phyloP scores from a whole-genome alignment of 352 stramenopile genomes.

The Globisporangium iwayamae region DNA sequence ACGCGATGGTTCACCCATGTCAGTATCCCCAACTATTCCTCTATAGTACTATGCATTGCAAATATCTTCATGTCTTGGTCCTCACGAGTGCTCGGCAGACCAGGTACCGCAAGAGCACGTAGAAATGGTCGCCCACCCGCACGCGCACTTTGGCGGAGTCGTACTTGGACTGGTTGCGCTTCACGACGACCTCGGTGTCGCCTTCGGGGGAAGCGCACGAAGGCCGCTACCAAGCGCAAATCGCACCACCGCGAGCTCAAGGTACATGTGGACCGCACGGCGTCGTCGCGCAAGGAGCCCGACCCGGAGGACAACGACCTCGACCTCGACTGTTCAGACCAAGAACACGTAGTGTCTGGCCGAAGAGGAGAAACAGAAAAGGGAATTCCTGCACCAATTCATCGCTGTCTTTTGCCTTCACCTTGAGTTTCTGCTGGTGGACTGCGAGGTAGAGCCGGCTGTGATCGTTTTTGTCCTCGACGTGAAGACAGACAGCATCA shows the following conservation, averaged over 20 bases:
- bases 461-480: too few species aligned
- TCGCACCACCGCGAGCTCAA: constrained; percentile 15
- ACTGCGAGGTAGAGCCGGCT: too few species aligned
- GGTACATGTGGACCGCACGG: constrained; percentile 16
- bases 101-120: constrained; percentile 85
- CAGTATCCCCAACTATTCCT: too few species aligned
- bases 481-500: too few species aligned
- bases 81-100: constrained; percentile 81
- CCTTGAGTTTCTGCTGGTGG: too few species aligned
- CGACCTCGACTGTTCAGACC: constrained; percentile 16
- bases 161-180: constrained; percentile 88
- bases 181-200: constrained; percentile 45
- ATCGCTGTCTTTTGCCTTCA: too few species aligned
- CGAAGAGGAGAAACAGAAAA: too few species aligned
- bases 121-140: constrained; percentile 87
- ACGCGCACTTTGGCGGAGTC: constrained; percentile 89
- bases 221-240: constrained; percentile 25
- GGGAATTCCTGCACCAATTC: too few species aligned
- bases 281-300: constrained; percentile 35
- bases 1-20: background rate
- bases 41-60: background rate
- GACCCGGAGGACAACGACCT: constrained; percentile 28
- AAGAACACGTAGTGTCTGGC: too few species aligned
- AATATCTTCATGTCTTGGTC: constrained; percentile 49
- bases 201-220: constrained; percentile 14